Percentiles rank a stretch among this genome's conserved stretches.
Conservation (phyloP, 2,329 filamentous ascomycete genomes). For the Ceratocystis ficicola region DNA sequence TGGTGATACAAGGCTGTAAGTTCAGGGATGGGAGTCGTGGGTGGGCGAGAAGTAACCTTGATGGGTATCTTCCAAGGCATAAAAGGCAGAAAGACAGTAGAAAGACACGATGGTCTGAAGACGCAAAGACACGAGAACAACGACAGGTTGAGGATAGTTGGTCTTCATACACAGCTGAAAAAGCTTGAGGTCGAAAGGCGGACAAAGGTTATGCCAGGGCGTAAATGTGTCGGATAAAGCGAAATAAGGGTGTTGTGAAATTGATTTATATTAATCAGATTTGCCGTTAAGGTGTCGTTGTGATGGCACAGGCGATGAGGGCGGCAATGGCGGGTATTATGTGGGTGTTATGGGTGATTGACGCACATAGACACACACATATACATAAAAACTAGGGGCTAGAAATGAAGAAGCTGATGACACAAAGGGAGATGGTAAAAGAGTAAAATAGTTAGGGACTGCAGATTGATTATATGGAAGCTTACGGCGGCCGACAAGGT, state of each 20-base stretch:
- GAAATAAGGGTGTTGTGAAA: no score
- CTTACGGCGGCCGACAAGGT: background rate
- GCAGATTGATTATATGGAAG: background rate
- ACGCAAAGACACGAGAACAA: no score
- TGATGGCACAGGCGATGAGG: background rate
- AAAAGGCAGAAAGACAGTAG: background rate
- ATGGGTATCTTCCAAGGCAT: background rate
- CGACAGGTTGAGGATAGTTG: no score
- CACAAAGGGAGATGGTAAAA: background rate
- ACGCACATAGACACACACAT: background rate
- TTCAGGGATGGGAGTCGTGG: background rate
- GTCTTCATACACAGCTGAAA: no score
- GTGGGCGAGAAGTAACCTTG: background rate
- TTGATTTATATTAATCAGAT: no score
- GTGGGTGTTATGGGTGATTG: background rate
- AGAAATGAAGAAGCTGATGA: background rate
- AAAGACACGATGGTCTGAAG: background rate
- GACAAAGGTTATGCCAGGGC: no score
- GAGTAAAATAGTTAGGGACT: background rate
- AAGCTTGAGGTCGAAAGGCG: no score
- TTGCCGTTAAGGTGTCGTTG: background rate
- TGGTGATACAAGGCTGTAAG: background rate
- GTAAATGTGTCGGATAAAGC: no score
- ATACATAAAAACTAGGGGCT: background rate
- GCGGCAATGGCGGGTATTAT: background rate